Conservation (phyloP, 2,329 filamentous ascomycete genomes). For the Pseudogymnoascus destructans region DNA sequence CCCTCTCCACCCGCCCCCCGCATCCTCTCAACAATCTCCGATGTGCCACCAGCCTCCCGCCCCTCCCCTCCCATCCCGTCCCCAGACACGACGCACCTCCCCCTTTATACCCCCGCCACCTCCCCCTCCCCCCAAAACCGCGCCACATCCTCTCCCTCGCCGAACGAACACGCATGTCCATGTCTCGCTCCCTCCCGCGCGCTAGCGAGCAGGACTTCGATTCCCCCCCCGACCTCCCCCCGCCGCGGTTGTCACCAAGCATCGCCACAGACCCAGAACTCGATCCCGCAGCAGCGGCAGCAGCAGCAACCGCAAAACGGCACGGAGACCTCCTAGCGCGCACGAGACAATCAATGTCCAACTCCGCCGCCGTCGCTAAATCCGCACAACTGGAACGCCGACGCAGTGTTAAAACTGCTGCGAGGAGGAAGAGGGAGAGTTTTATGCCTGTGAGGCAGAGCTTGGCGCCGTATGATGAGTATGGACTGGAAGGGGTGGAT, state of each 20-base stretch:
- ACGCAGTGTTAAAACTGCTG: slow-evolving; percentile 32
- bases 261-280: slow-evolving; percentile 15
- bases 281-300: slow-evolving; percentile 15
- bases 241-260: slow-evolving; percentile 11
- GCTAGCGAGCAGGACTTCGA: background rate
- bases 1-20: background rate
- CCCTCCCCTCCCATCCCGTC: slow-evolving; percentile 25
- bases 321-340: background rate
- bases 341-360: slow-evolving; percentile 48
- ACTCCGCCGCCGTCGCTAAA: slow-evolving; percentile 46
- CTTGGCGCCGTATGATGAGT: background rate
- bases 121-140: slow-evolving; percentile 46
- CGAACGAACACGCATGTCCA: slow-evolving; percentile 70
- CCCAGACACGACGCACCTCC: slow-evolving; percentile 31
- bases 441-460: slow-evolving; percentile 16
- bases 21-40: background rate
- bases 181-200: slow-evolving; percentile 42
- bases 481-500: slow-evolving; percentile 15
- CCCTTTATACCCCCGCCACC: slow-evolving; percentile 39
- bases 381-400: slow-evolving; percentile 46
- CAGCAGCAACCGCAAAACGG: background rate
- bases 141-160: slow-evolving; percentile 51
- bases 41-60: background rate
- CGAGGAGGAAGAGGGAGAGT: slow-evolving; percentile 33
- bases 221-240: slow-evolving; percentile 8